phyloP scores from a whole-genome alignment of 352 stramenopile genomes.

The Phytophthora pseudosyringae region DNA sequence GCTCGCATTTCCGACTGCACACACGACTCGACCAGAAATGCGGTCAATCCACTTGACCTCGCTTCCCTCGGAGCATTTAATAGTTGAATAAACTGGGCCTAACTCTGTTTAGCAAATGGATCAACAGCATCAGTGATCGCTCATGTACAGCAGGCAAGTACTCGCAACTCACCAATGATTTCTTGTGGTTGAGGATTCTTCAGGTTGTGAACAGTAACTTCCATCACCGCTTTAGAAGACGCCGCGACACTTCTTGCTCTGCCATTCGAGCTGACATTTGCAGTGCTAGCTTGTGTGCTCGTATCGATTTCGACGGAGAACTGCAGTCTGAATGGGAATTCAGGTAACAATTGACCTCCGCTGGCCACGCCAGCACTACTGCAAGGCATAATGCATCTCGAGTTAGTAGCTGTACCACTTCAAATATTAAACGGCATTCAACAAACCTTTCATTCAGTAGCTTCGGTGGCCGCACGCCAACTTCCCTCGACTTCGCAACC shows the following conservation, averaged over 20 bases:
- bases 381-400: slow-evolving; percentile 8
- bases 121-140: slow-evolving; percentile 6
- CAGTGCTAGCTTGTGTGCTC: slow-evolving; percentile 14
- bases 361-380: slow-evolving; percentile 30
- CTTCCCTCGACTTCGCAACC: slow-evolving; percentile 63
- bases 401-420: slow-evolving; percentile 12
- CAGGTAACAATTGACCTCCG: slow-evolving; percentile 54
- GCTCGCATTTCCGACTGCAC: slow-evolving; percentile 63
- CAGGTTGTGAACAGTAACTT: slow-evolving; percentile 75
- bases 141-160: neutral
- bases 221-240: slow-evolving; percentile 41
- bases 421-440: neutral
- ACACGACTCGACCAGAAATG: slow-evolving; percentile 64
- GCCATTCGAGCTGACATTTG: slow-evolving; percentile 7
- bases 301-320: slow-evolving; percentile 74
- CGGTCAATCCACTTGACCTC: slow-evolving; percentile 84
- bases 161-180: slow-evolving; percentile 46
- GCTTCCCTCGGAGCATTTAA: slow-evolving; percentile 64
- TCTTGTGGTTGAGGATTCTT: slow-evolving; percentile 54
- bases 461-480: slow-evolving; percentile 56
- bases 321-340: slow-evolving; percentile 61
- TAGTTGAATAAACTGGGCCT: slow-evolving; percentile 72
- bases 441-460: slow-evolving; percentile 64
- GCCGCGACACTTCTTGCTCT: slow-evolving; percentile 12
- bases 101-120: slow-evolving; percentile 42